Base-by-base conservation (phyloP, 768 basidiomycete genomes). In the Naganishia friedmannii region DNA sequence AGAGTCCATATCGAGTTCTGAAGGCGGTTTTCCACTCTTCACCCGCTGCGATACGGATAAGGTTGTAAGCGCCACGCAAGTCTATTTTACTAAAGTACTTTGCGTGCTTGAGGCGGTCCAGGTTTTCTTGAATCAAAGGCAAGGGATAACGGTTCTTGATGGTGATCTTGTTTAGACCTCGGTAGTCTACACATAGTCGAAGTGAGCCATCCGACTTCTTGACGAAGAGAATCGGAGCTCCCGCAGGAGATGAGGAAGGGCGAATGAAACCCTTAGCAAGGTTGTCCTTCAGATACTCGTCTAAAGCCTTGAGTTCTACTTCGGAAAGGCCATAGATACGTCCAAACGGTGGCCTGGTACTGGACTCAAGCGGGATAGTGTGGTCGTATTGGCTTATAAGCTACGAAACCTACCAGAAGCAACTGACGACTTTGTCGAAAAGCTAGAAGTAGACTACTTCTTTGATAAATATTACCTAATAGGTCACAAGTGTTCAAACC, bases 1-100 rank as follows among this genome's bases (percentile, higher is more conserved):
- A 85, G 0, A 77, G 67, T 0, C 85, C 83, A 26, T 81, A 81
- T 0, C 81, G 83, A 0, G 83, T 85, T 0, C 70, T 70, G 0
- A 84, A 81, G 0, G 83, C 83, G 0, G 83, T 84, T 29, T 84
- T 85, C 82, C 79, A 82, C 73, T 84, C 77, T 63, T 85, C 79
- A 0, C 83, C 83, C 10, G 78, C 77, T 9, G 72, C 66, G 56
- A 85, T 81, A 1, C 81, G 74, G 26, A 85, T 73, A 13, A 83
- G 82, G 73, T 85, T 82, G 71, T 80, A 85, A 0, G 80, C 83
- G 53, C 76, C 76, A 34, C 79, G 78, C 26, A 85, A 78, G 67
- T 85, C 77, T n/a, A 77, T 26, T 53, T 78, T 77, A 53, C 69
- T 74, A 55, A 70, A 77, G 58, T 48, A 21, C 34, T 69, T 73